Percentiles rank a stretch among this genome's conserved stretches.
These are phyloP conservation scores for Rubroboletus pulcherrimus DNA, from an alignment of 768 basidiomycete genomes.

Conservation along the genomic window DNA sequence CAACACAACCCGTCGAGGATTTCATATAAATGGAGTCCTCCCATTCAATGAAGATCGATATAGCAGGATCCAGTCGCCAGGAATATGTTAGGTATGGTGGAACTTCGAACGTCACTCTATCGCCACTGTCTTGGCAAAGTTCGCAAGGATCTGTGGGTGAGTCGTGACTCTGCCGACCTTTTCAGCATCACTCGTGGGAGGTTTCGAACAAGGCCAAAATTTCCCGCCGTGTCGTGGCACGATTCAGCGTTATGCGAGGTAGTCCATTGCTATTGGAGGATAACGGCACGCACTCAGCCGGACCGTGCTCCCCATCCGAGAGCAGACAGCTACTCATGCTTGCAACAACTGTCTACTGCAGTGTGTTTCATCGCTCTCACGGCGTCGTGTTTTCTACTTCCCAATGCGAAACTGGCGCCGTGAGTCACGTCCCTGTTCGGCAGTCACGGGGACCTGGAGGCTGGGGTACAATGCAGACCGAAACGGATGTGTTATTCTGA, in stretches of 20 bases:
- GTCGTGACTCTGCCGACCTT: background rate
- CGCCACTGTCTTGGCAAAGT: background rate
- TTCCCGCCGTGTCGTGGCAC: slow-evolving; percentile 3
- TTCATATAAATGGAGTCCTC: slow-evolving; percentile 4
- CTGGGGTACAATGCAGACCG: background rate
- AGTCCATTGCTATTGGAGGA: no score
- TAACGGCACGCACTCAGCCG: no score
- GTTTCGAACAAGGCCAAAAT: slow-evolving; percentile 5
- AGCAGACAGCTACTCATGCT: no score
- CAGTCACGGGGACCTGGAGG: background rate
- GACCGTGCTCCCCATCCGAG: background rate
- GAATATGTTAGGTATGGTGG: background rate
- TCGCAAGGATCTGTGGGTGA: background rate
- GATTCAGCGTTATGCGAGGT: background rate
- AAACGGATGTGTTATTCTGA: background rate
- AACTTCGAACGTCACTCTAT: background rate
- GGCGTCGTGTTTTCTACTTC: background rate
- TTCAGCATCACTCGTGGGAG: background rate
- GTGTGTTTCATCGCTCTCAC: background rate
- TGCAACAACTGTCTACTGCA: background rate
- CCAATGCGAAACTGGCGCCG: background rate
- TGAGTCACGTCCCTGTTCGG: background rate
- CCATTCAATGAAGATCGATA: background rate
- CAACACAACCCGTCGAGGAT: background rate
- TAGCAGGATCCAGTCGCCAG: background rate